Percentiles rank a stretch among this genome's conserved stretches.
Evolutionary conservation across 2,329 filamentous ascomycete genomes (phyloP).

Genomic region (Epichloe brachyelytri): DNA sequence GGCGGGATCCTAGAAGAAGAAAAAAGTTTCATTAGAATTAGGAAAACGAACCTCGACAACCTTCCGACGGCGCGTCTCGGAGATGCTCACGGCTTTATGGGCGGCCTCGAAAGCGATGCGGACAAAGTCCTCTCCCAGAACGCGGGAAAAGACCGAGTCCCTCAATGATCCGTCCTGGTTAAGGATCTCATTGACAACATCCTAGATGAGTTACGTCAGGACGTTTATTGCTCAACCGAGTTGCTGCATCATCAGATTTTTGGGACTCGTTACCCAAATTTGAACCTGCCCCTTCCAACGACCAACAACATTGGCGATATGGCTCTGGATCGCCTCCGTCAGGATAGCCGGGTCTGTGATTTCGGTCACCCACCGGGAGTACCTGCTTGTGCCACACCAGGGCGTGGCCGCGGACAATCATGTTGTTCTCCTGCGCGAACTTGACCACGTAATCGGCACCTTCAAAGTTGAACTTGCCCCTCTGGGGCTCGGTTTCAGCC

Average conservation of each 20-base stretch:
- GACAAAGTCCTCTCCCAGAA: constrained; percentile 59
- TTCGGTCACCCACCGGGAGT: background rate
- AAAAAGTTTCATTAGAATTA: too few relatives aligned
- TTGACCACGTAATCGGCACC: background rate
- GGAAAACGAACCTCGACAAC: too few relatives aligned
- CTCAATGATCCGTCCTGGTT: constrained; percentile 48
- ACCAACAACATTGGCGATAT: background rate
- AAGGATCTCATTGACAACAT: constrained; percentile 20
- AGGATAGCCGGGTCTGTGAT: background rate
- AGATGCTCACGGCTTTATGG: constrained; percentile 30
- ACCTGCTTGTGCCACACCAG: background rate
- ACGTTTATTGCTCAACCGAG: too few relatives aligned
- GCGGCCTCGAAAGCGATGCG: constrained; percentile 58
- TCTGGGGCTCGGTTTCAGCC: constrained; percentile 38
- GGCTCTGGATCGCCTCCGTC: background rate
- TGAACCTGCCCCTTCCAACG: background rate
- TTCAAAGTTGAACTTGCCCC: constrained; percentile 40
- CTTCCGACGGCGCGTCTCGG: background rate
- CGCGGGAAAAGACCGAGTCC: constrained; percentile 48
- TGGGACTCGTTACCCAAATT: background rate
- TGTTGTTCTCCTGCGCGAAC: background rate
- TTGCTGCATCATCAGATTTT: background rate
- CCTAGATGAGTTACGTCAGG: background rate
- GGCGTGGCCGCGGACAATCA: background rate
- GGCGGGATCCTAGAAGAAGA: constrained; percentile 34